Base-by-base conservation (phyloP, 2,329 filamentous ascomycete species). In the Pestalotiopsis sp. region DNA sequence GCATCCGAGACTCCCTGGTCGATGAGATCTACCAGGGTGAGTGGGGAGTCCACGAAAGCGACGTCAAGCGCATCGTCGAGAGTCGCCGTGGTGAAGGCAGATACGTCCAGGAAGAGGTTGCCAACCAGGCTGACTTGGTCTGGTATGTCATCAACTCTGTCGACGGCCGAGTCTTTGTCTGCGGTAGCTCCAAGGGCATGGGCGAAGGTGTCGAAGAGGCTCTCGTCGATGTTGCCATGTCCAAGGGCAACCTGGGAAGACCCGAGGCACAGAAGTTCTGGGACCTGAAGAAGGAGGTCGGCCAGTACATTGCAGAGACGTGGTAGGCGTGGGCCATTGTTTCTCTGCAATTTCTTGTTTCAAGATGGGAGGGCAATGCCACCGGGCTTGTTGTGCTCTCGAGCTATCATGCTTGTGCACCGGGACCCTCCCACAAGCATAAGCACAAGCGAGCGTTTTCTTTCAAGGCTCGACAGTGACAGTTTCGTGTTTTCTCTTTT, bases 21-120 rank as follows among this genome's bases (percentile, higher is more conserved):
- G 96, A 99, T 77, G 96, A 99, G 82, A 91, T 99, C 56, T 99
- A 99, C 84, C 94, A 91, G 69, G 96, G 96, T 74, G 96, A 99
- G 80, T 97, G 97, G 89, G 96, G 96, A 64, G 94, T 96, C 2
- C 93, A 97, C 76, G 95, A 98, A 78, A 90, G 93, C 66, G 91
- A 95, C 78, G 91, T 95, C 65, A 94, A 95, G 83, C 92, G 90
- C 57, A 92, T 96, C 1, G 91, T 95, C 12, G 89, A 96, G 80
- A 93, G 89, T 74, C 90, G 90, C 66, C 87, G 86, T 63, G 93
- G 92, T 61, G 92, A 94, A 74, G 93, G 94, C 71, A 91, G 92
- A 72, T 99, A 99, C 77, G 96, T 99, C 2, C 96, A 99, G 78
- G 96, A 99, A 76, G 96, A 98, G 81, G 95, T 99, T 9, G 86